Evolutionary conservation across 163 green algal genomes (phyloP), one percentile per base, ranked within the genome.

Genomic region (Scenedesmus sp.): DNA sequence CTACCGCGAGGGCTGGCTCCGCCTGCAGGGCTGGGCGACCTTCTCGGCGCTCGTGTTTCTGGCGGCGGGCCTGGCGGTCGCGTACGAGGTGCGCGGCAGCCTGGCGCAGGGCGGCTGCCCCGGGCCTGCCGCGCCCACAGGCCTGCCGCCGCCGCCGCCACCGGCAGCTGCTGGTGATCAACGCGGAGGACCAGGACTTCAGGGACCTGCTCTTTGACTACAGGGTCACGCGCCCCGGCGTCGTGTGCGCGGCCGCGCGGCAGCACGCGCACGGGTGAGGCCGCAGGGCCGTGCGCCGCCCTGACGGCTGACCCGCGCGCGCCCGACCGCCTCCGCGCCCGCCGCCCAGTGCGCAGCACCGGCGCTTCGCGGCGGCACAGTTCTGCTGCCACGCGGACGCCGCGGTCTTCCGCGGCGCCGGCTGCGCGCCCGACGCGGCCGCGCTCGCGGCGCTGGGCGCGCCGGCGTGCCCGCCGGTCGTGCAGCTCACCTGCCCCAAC

Each of bases 191-290:
- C 28, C 60, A 50, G 9, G 83, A 88, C 60, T 81, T 88, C 10
- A 70, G 84, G 3, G 84, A 88, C 62, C 50, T 87, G 65, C 72
- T 85, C 63, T 75, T 82, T 34, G 84, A 88, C 66, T 84, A 88
- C 31, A 33, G 84, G 0, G 34, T 87, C 5, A 87, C 78, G 20
- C 72, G 65, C 15, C 4, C 31, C 9, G 62, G 76, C 34, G 70
- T 84, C 58, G 81, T 76, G 83, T 88, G 57, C 20, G 83, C 56
- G n/a, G n/a, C n/a, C n/a, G n/a, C n/a, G n/a, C n/a, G n/a, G n/a
- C n/a, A n/a, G n/a, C n/a, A n/a, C n/a, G n/a, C n/a, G n/a, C n/a
- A n/a, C n/a, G n/a, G n/a, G n/a, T n/a, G n/a, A n/a, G n/a, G n/a
- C n/a, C n/a, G n/a, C n/a, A n/a, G n/a, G n/a, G n/a, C n/a, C n/a